These are phyloP conservation scores for Heteromeles arbutifolia DNA, from an alignment of 306 rosid genomes.

Conservation along the genomic window DNA sequence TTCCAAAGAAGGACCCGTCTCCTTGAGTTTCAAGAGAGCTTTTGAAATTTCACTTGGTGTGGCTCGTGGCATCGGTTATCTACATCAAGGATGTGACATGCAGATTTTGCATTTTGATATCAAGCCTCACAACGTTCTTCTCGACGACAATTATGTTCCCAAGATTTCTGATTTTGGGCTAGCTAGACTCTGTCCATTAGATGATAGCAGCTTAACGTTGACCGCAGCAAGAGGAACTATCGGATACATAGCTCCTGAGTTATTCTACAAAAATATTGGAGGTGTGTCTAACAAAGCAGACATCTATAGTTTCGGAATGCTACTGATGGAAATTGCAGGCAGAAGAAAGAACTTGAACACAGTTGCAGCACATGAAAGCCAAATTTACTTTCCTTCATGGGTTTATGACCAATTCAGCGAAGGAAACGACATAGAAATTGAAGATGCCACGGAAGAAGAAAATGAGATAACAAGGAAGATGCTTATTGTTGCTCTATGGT, in stretches of 20 bases:
- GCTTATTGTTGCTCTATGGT: neutral
- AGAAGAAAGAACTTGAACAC: neutral
- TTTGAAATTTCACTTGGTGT: neutral
- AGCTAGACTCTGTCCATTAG: neutral
- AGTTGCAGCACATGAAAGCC: neutral
- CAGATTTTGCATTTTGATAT: conserved; percentile 7
- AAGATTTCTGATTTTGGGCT: conserved; percentile 2
- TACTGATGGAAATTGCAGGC: conserved; percentile 4
- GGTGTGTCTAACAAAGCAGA: neutral
- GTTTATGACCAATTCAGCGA: neutral
- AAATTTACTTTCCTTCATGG: conserved; percentile 1
- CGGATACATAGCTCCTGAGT: neutral
- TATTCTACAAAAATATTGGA: neutral
- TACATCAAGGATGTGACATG: conserved; percentile 3
- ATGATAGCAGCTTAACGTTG: neutral
- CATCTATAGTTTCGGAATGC: conserved; percentile 4
- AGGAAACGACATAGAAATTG: neutral
- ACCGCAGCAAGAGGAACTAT: neutral
- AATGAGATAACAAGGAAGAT: neutral
- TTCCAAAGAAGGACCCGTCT: neutral
- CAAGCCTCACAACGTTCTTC: conserved; percentile 14
- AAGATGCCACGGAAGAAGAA: neutral
- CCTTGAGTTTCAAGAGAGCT: neutral
- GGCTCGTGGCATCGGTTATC: neutral
- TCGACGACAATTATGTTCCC: neutral